Percentiles rank a stretch among this genome's conserved stretches.
Conservation (phyloP, 2,329 filamentous ascomycete species). For the Phialophora verrucosa region DNA sequence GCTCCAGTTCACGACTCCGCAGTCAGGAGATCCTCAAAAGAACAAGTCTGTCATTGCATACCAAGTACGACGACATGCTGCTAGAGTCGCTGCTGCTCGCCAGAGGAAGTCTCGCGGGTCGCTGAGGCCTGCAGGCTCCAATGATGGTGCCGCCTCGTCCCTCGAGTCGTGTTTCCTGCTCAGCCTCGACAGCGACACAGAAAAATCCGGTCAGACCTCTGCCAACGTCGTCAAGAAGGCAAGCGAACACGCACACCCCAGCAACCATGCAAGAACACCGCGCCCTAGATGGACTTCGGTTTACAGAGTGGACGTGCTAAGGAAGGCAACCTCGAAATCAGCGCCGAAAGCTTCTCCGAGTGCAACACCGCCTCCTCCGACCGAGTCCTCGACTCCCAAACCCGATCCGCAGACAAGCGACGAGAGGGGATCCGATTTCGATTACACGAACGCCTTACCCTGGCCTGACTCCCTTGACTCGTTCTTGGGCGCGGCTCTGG, state of each 20-base stretch:
- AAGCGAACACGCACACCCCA: not conserved
- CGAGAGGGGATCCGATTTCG: not conserved
- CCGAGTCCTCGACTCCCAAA: not conserved
- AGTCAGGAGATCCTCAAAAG: conserved; percentile 6
- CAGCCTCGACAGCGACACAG: conserved; percentile 1
- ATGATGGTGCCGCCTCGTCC: not conserved
- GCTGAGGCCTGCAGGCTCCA: not conserved
- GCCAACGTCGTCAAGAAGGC: not conserved
- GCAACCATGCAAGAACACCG: not conserved
- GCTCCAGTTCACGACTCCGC: conserved; percentile 11
- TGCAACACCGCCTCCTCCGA: not conserved
- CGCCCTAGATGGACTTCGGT: conserved; percentile 6
- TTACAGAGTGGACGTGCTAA: not conserved
- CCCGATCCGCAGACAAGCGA: too few relatives aligned
- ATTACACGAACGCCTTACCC: conserved; percentile 1
- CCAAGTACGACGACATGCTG: conserved; percentile 8
- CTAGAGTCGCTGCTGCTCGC: conserved; percentile 9
- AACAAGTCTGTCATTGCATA: conserved; percentile 8
- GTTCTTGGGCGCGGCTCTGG: not conserved
- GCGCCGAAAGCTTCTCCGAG: not conserved
- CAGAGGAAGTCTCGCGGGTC: not conserved
- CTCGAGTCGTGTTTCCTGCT: conserved; percentile 3
- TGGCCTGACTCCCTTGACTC: not conserved
- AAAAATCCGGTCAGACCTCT: conserved; percentile 2
- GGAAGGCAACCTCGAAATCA: not conserved